Evolutionary conservation across 345 rosid genomes (phyloP).

Genomic region (Turritis glabra): DNA sequence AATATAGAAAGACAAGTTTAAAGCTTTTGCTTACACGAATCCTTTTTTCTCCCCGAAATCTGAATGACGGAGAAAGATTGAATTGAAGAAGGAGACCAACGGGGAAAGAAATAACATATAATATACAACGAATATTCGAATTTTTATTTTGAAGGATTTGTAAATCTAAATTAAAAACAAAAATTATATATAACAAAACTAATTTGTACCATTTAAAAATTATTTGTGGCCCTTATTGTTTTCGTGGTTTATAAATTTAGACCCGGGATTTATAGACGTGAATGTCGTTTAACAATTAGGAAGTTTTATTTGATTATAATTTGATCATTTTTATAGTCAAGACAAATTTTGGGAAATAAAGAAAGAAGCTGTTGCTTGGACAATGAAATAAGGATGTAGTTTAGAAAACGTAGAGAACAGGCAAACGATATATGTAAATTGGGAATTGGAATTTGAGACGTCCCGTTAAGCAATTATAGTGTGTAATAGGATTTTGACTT

Average conservation of each 20-base stretch:
- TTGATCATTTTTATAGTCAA: background rate
- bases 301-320: background rate
- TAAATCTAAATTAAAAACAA: background rate
- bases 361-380: slow-evolving; percentile 1
- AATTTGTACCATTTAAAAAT: slow-evolving; percentile 3
- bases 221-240: slow-evolving; percentile 3
- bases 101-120: background rate
- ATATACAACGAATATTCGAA: slow-evolving; percentile 38
- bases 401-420: background rate
- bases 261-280: slow-evolving; percentile 11
- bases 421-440: background rate
- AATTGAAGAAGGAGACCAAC: slow-evolving; percentile 9
- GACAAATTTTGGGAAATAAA: background rate
- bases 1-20: background rate
- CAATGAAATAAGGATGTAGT: slow-evolving; percentile 2
- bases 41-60: slow-evolving; percentile 21
- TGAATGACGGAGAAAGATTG: slow-evolving; percentile 28
- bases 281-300: background rate
- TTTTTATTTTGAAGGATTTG: slow-evolving; percentile 31
- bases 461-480: slow-evolving; percentile 26
- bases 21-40: slow-evolving; percentile 30
- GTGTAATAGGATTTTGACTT: too few species aligned
- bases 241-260: background rate
- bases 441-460: background rate
- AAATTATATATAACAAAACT: background rate